Evolutionary conservation across 2,329 filamentous ascomycete species (phyloP).

Genomic region (Fusarium xylarioides): DNA sequence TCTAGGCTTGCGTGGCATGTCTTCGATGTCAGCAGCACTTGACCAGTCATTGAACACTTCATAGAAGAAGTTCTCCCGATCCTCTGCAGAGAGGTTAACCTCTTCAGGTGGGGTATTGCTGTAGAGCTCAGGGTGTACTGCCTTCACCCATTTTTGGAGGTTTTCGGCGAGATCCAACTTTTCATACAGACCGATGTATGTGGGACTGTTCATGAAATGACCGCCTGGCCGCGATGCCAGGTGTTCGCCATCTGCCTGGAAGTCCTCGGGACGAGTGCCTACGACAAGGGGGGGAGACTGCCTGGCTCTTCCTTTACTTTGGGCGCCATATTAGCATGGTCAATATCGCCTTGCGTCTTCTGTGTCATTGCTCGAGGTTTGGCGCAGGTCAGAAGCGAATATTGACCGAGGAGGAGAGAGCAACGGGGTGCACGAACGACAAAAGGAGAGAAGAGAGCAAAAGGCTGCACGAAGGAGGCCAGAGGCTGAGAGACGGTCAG

Average conservation of each 20-base stretch:
- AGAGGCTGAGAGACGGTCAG: neutral
- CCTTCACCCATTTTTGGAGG: neutral
- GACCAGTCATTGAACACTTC: fast-evolving
- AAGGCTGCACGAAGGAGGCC: neutral
- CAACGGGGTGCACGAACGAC: neutral
- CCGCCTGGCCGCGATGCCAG: neutral
- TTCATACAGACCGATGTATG: neutral
- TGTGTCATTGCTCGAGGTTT: too few species aligned
- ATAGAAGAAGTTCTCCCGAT: neutral
- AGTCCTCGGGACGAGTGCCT: neutral
- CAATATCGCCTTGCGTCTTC: too few species aligned
- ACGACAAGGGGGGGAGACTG: fast-evolving
- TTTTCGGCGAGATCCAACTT: neutral
- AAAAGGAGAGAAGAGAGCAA: too few species aligned
- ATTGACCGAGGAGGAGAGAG: neutral
- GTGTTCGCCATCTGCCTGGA: neutral
- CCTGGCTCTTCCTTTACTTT: fast-evolving
- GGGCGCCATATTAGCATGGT: neutral
- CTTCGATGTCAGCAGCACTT: fast-evolving
- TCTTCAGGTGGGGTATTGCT: fast-evolving
- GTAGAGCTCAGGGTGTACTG: fast-evolving
- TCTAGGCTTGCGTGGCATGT: neutral
- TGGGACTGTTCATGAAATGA: neutral
- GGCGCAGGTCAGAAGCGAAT: neutral
- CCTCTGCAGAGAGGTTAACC: fast-evolving